Percentiles rank a stretch among this genome's conserved stretches.
Evolutionary conservation across 768 basidiomycete species (phyloP).

Genomic region (Chiua virens): DNA sequence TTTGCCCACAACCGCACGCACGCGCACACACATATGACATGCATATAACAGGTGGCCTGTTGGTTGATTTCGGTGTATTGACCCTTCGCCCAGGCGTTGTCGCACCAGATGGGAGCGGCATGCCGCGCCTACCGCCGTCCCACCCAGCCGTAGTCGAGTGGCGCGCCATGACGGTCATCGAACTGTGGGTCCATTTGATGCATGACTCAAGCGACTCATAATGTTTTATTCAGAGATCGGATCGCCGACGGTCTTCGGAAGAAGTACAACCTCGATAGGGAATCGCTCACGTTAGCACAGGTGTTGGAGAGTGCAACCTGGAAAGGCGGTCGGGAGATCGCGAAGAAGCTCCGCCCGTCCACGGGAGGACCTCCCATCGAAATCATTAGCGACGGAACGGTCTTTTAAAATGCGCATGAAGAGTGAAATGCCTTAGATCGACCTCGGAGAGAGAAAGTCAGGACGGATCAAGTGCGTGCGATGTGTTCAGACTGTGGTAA

Average conservation of each 20-base stretch:
- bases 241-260: slow-evolving; percentile 69
- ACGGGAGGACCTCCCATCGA: slow-evolving; percentile 85
- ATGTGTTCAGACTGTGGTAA: too few relatives aligned
- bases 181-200: slow-evolving; percentile 55
- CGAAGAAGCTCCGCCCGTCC: slow-evolving; percentile 68
- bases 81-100: slow-evolving; percentile 54
- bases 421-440: too few relatives aligned
- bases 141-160: slow-evolving; percentile 95
- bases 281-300: slow-evolving; percentile 75
- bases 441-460: too few relatives aligned
- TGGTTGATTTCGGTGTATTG: slow-evolving; percentile 82
- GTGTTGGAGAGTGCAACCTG: slow-evolving; percentile 94
- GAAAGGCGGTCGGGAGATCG: slow-evolving; percentile 95
- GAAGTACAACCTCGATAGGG: slow-evolving; percentile 48
- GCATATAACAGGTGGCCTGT: slow-evolving; percentile 65
- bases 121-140: slow-evolving; percentile 68
- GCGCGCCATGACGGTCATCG: slow-evolving; percentile 93
- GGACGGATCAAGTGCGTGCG: too few relatives aligned
- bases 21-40: background rate
- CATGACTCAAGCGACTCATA: background rate
- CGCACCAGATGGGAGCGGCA: slow-evolving; percentile 34
- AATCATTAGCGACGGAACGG: slow-evolving; percentile 82
- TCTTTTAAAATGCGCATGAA: slow-evolving; percentile 48
- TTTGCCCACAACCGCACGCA: too few relatives aligned
- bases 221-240: slow-evolving; percentile 57